Evolutionary conservation across 805 yeast species (phyloP), one percentile per base, ranked within the genome.

Genomic region (Priceomyces medius): DNA sequence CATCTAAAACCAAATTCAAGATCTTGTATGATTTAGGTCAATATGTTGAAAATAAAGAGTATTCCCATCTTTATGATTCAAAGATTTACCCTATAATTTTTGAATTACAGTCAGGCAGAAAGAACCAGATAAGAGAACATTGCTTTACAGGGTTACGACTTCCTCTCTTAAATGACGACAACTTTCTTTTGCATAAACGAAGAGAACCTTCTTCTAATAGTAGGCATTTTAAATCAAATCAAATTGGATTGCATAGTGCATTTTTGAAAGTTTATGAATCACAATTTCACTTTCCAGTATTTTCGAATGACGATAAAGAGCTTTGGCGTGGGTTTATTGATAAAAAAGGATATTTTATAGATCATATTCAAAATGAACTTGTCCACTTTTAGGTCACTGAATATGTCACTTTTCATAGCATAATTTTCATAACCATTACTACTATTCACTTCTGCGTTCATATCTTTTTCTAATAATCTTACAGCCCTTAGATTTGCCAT

Each of bases 71-170:
- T 4, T 53, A 40, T 34, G 16, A 38, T 7, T 38, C 40, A 4
- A 49, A 45, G 20, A 40, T 54, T 3, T 42, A 43, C 19, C 62
- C 62, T 5, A 38, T 53, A 2, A 37, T 55, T 3, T 38, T 56
- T 26, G 53, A 55, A 33, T 42, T 56, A 13, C 39, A 43, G 14
- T 55, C 61, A 1, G 61, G 62, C 4, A 38, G 61, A 27, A 57
- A 56, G 46, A 56, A 57, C 42, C 62, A 57, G 37, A 53, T 57
- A 24, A 35, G 62, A 26, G 61, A 57, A 23, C 62, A 57, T 41
- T 42, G 50, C 12, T 20, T 51, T 7, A 53, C 50, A 32, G 50
- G 52, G 3, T 55, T 57, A 32, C 46, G 37, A 3, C 37, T 45
- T 1, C 48, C 59, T 1, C 43, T 57, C 7, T 42, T 57, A 19